Conservation (phyloP, 2,329 filamentous ascomycete genomes). For the Stachybotrys echinatus region DNA sequence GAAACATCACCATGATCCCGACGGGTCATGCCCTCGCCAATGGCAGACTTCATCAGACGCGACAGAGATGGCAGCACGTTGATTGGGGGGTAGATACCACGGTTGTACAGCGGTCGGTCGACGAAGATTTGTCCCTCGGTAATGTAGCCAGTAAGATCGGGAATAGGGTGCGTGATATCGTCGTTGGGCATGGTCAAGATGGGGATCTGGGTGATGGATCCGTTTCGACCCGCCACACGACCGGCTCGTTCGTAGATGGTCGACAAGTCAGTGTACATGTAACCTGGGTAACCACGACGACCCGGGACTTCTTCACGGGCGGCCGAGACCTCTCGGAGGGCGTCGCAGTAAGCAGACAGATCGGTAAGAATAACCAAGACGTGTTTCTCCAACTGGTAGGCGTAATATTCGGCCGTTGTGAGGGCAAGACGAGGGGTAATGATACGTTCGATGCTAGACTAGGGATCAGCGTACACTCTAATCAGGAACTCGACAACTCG, state of each 20-base stretch:
- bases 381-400: slow-evolving; percentile 99
- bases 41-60: slow-evolving; percentile 99
- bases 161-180: slow-evolving; percentile 98
- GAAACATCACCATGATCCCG: slow-evolving; percentile 98
- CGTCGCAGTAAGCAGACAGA: slow-evolving; percentile 96
- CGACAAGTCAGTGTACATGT: slow-evolving; percentile 99
- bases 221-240: slow-evolving; percentile 93
- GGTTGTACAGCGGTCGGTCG: slow-evolving; percentile 89
- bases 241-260: slow-evolving; percentile 99
- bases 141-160: slow-evolving; percentile 97
- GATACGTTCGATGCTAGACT: slow-evolving; percentile 87
- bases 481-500: neutral
- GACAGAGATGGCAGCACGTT: slow-evolving; percentile 97
- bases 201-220: slow-evolving; percentile 97
- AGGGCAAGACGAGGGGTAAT: slow-evolving; percentile 97
- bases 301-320: slow-evolving; percentile 98
- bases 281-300: slow-evolving; percentile 98
- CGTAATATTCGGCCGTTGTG: slow-evolving; percentile 98
- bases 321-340: slow-evolving; percentile 95
- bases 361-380: slow-evolving; percentile 98
- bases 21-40: slow-evolving; percentile 93
- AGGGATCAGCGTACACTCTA: neutral
- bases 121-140: slow-evolving; percentile 98
- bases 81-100: slow-evolving; percentile 97
- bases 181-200: slow-evolving; percentile 99